Percentiles rank a stretch among this genome's conserved stretches.
These are phyloP conservation scores for Babesia gibsoni DNA, from an alignment of 169 alveolate genomes.

Conservation along the genomic window DNA sequence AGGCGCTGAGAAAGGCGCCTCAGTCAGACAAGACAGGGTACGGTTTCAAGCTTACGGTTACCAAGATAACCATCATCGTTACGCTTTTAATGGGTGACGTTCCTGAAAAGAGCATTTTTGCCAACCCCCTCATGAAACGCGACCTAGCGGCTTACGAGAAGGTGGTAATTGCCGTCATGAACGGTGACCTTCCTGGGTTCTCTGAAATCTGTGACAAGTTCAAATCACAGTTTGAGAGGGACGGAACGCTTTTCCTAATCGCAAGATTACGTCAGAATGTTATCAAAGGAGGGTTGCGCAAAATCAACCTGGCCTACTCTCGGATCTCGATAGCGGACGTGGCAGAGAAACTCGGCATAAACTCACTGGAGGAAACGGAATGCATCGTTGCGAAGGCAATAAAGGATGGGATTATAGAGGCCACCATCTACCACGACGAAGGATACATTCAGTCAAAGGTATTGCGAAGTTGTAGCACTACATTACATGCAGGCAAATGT, in stretches of 20 bases:
- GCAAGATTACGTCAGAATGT: slow-evolving; percentile 92
- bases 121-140: slow-evolving; percentile 78
- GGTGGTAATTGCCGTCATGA: slow-evolving; percentile 87
- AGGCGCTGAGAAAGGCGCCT: slow-evolving; percentile 92
- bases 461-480: slow-evolving; percentile 25
- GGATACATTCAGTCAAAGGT: slow-evolving; percentile 76
- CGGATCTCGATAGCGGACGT: slow-evolving; percentile 87
- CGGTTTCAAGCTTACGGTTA: slow-evolving; percentile 84
- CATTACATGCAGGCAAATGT: slow-evolving; percentile 60
- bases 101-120: slow-evolving; percentile 90
- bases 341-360: slow-evolving; percentile 86
- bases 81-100: slow-evolving; percentile 95
- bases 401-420: slow-evolving; percentile 93
- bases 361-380: slow-evolving; percentile 86
- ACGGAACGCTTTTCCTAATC: slow-evolving; percentile 86
- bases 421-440: slow-evolving; percentile 88
- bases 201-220: slow-evolving; percentile 76
- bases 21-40: slow-evolving; percentile 83
- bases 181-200: slow-evolving; percentile 90
- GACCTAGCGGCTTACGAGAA: slow-evolving; percentile 87
- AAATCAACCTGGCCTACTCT: slow-evolving; percentile 89
- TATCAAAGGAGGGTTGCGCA: slow-evolving; percentile 91
- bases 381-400: slow-evolving; percentile 93
- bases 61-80: slow-evolving; percentile 89
- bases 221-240: slow-evolving; percentile 75